Conservation (phyloP, 2,329 filamentous ascomycete genomes). For the Nemania diffusa region DNA sequence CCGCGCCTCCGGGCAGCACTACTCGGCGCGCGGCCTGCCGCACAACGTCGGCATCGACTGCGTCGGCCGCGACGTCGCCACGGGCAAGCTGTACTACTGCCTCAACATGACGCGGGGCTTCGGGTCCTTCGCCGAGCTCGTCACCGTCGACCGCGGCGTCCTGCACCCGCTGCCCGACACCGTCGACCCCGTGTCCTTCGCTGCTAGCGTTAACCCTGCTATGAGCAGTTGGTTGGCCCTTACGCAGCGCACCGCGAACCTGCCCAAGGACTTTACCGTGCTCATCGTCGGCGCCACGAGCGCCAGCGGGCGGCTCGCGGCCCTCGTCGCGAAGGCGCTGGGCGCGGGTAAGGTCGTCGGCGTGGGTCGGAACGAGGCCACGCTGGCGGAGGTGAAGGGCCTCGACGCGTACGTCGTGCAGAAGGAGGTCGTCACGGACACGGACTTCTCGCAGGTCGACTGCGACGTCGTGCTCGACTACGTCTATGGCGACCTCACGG, state of each 20-base stretch:
- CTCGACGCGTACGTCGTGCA: slow-evolving; percentile 61
- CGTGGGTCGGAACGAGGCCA: slow-evolving; percentile 58
- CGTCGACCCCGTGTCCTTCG: slow-evolving; percentile 61
- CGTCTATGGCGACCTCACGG: slow-evolving; percentile 60
- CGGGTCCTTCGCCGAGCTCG: slow-evolving; percentile 59
- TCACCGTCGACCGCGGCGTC: slow-evolving; percentile 58
- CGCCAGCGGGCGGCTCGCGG: slow-evolving; percentile 62
- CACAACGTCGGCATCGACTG: slow-evolving; percentile 65
- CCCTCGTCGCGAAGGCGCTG: slow-evolving; percentile 58
- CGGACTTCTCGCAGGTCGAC: slow-evolving; percentile 59
- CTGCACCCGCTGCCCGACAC: slow-evolving; percentile 55
- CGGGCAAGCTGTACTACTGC: slow-evolving; percentile 63
- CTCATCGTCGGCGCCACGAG: slow-evolving; percentile 65
- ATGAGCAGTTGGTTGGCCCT: slow-evolving; percentile 69
- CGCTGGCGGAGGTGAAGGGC: slow-evolving; percentile 54
- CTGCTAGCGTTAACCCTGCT: slow-evolving; percentile 64
- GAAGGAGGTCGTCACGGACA: slow-evolving; percentile 51
- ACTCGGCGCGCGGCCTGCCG: slow-evolving; percentile 60
- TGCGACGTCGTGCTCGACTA: slow-evolving; percentile 68
- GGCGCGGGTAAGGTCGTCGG: slow-evolving; percentile 63
- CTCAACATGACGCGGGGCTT: slow-evolving; percentile 50
- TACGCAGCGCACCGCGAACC: slow-evolving; percentile 53
- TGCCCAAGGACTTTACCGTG: slow-evolving; percentile 58
- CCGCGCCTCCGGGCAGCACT: slow-evolving; percentile 65
- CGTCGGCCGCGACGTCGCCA: slow-evolving; percentile 57